Percentiles rank a stretch among this genome's conserved stretches.
These are phyloP conservation scores for Rusavskia elegans DNA, from an alignment of 495 filamentous ascomycete genomes.

Conservation along the genomic window DNA sequence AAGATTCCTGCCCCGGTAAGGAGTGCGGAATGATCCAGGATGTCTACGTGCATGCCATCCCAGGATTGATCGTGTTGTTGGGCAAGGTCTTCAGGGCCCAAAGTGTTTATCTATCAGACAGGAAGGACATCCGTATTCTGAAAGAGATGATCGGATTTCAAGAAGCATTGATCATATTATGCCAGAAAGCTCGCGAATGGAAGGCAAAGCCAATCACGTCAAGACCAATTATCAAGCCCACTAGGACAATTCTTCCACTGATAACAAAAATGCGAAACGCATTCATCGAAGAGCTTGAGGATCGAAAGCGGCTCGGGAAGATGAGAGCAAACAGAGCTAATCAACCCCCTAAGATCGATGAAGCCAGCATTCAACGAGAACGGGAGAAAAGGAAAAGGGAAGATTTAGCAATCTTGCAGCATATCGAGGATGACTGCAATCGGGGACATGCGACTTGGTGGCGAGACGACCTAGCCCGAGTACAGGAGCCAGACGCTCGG, in stretches of 20 bases:
- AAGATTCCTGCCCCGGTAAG: background rate
- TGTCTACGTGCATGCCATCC: slow-evolving; percentile 10
- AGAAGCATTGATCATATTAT: slow-evolving; percentile 1
- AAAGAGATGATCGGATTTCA: slow-evolving; percentile 8
- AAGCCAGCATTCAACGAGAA: background rate
- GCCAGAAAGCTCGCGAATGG: slow-evolving; percentile 6
- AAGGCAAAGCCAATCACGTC: slow-evolving; percentile 1
- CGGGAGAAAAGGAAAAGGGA: background rate
- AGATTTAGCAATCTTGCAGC: background rate
- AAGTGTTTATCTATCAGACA: background rate
- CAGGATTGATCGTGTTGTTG: slow-evolving; percentile 5
- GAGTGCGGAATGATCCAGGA: slow-evolving; percentile 3
- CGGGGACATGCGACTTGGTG: no score
- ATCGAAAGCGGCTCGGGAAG: background rate
- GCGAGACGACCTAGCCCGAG: no score
- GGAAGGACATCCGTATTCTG: slow-evolving; percentile 1
- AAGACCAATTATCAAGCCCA: slow-evolving; percentile 1
- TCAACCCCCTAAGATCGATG: background rate
- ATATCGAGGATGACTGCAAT: background rate
- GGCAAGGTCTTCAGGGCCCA: background rate
- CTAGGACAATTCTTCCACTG: slow-evolving; percentile 1
- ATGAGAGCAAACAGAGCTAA: background rate
- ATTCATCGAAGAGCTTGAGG: slow-evolving; percentile 2
- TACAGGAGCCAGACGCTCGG: no score
- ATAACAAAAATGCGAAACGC: background rate